Conservation (phyloP, 2,329 filamentous ascomycete genomes). For the Aspergillus ruber region DNA sequence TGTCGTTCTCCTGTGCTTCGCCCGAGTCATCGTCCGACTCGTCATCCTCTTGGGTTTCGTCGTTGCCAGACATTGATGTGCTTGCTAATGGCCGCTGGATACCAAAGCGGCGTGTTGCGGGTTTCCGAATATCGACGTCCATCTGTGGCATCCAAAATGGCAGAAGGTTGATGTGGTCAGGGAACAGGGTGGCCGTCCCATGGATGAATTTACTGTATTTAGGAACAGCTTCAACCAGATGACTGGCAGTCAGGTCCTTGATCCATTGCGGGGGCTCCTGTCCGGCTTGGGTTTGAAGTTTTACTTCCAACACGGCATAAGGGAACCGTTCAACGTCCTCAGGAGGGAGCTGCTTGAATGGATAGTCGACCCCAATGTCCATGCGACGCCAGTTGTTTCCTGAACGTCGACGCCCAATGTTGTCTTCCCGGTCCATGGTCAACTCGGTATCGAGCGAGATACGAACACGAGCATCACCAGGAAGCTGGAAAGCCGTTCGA, state of each 20-base stretch:
- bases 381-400: slow-evolving; percentile 93
- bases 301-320: slow-evolving; percentile 93
- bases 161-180: slow-evolving; percentile 76
- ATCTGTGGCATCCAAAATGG: slow-evolving; percentile 99
- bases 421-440: slow-evolving; percentile 92
- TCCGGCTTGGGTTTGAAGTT: slow-evolving; percentile 90
- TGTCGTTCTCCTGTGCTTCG: slow-evolving; percentile 3
- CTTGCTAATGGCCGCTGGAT: slow-evolving; percentile 75
- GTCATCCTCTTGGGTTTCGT: slow-evolving; percentile 66
- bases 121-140: slow-evolving; percentile 95
- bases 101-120: slow-evolving; percentile 78
- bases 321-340: slow-evolving; percentile 88
- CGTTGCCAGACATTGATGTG: slow-evolving; percentile 68
- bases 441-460: slow-evolving; percentile 96
- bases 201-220: slow-evolving; percentile 99
- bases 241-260: slow-evolving; percentile 81
- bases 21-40: slow-evolving; percentile 56
- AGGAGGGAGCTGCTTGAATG: slow-evolving; percentile 79
- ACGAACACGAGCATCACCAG: slow-evolving; percentile 89
- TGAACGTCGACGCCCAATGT: slow-evolving; percentile 65
- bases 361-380: slow-evolving; percentile 95
- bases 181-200: slow-evolving; percentile 81
- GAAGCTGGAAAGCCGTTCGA: slow-evolving; percentile 93
- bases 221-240: slow-evolving; percentile 95
- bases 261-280: slow-evolving; percentile 97